A percentile compares a stretch with the other conserved stretches of the same genome.
These are phyloP conservation scores for Pseudovirgaria hyperparasitica DNA, from an alignment of 2,329 filamentous ascomycete species.

Conservation along the genomic window DNA sequence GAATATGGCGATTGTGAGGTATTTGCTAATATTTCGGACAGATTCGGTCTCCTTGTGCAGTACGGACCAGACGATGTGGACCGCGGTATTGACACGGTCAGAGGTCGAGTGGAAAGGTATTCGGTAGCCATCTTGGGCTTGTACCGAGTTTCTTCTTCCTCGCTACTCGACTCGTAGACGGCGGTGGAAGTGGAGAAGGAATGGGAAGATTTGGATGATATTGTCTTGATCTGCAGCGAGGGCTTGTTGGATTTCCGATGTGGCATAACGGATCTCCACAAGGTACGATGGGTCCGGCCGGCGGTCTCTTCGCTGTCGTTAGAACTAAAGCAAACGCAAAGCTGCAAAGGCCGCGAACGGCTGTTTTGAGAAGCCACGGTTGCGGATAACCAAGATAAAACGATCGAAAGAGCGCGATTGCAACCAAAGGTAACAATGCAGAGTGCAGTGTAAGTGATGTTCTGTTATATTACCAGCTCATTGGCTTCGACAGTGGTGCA, in stretches of 20 bases:
- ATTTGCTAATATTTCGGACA: constrained; percentile 81
- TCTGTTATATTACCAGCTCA: too few species aligned
- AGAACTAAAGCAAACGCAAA: constrained; percentile 20
- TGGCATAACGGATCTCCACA: constrained; percentile 26
- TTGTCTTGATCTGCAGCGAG: constrained; percentile 18
- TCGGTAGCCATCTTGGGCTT: constrained; percentile 39
- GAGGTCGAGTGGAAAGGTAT: constrained; percentile 28
- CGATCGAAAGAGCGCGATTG: too few species aligned
- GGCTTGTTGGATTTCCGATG: constrained; percentile 17
- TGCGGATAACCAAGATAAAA: too few species aligned
- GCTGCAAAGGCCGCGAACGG: constrained; percentile 9
- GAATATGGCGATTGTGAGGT: constrained; percentile 80
- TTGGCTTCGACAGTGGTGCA: too few species aligned
- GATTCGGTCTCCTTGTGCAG: constrained; percentile 52
- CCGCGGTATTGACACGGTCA: constrained; percentile 37
- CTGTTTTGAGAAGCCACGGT: constrained; percentile 24
- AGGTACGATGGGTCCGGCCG: constrained; percentile 22
- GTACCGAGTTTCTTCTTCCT: constrained; percentile 33
- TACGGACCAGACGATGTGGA: constrained; percentile 34
- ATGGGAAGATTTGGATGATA: constrained; percentile 21
- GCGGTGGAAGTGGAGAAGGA: constrained; percentile 16
- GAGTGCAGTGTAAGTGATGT: too few species aligned
- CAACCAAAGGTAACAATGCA: too few species aligned
- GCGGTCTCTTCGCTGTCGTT: constrained; percentile 20
- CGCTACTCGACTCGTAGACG: constrained; percentile 32